Evolutionary conservation across 768 basidiomycete species (phyloP).

Genomic region (Trametes sanguinea): DNA sequence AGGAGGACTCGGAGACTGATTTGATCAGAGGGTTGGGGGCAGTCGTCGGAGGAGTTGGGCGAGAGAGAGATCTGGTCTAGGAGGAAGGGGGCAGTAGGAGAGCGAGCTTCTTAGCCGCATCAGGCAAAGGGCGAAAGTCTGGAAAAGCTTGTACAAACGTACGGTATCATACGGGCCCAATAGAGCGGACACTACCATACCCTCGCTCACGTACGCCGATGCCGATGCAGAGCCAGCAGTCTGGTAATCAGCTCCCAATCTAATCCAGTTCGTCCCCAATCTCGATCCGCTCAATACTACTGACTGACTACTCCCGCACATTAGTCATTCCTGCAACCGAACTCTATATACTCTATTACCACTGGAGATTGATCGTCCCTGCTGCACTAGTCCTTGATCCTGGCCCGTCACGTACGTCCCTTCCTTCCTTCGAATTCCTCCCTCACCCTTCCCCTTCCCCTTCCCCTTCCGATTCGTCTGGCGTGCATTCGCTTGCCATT

Average conservation of each 20-base stretch:
- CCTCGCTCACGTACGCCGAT: neutral
- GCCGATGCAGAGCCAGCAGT: neutral
- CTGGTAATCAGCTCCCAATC: conserved; percentile 19
- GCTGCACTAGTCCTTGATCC: neutral
- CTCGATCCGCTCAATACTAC: neutral
- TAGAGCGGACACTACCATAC: conserved; percentile 16
- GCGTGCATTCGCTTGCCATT: too few relatives aligned
- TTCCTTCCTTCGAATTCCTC: neutral
- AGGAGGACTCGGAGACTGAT: conserved; percentile 1
- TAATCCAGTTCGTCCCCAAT: conserved; percentile 2
- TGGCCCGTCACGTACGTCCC: neutral
- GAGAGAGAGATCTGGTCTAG: neutral
- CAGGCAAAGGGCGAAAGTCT: conserved; percentile 15
- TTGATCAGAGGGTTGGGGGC: conserved; percentile 12
- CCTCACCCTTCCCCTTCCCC: neutral
- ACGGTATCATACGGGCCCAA: neutral
- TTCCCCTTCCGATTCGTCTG: neutral
- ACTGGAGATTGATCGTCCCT: conserved; percentile 22
- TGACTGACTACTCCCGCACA: too few relatives aligned
- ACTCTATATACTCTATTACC: conserved; percentile 17
- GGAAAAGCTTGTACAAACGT: conserved; percentile 1
- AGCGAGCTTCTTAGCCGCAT: conserved; percentile 22
- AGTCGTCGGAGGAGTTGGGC: neutral
- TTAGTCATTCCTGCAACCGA: conserved; percentile 9
- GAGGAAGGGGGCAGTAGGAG: neutral